Percentiles rank a stretch among this genome's conserved stretches.
Conservation (phyloP, 2,329 filamentous ascomycete genomes). For the Fusarium fracticaudum region DNA sequence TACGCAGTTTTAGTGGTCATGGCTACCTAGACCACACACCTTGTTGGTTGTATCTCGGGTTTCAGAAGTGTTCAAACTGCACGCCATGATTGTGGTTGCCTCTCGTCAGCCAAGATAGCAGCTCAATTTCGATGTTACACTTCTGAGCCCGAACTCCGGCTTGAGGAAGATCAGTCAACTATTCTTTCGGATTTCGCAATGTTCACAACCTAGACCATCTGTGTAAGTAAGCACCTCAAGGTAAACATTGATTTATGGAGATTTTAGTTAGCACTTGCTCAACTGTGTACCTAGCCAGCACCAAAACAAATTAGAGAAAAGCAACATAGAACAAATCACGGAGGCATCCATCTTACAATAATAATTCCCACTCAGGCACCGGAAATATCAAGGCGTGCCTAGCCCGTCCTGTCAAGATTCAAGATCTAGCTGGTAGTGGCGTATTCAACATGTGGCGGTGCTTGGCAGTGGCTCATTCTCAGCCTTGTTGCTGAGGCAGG, state of each 20-base stretch:
- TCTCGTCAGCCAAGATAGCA: constrained; percentile 2
- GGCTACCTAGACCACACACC: not conserved
- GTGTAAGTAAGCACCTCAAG: not conserved
- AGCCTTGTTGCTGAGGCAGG: constrained; percentile 45
- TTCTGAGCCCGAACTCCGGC: not conserved
- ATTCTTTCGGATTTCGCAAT: not conserved
- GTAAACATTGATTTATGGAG: not conserved
- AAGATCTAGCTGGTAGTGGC: constrained; percentile 7
- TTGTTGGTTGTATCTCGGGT: constrained; percentile 1
- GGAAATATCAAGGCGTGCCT: not conserved
- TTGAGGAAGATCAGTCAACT: not conserved
- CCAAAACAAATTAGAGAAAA: not conserved
- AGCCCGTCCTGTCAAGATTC: not conserved
- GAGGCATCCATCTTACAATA: not conserved
- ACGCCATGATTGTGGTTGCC: not conserved
- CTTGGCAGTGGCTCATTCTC: constrained; percentile 17
- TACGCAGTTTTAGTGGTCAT: not conserved
- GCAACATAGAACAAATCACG: not conserved
- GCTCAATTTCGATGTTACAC: not conserved
- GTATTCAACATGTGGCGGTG: constrained; percentile 12
- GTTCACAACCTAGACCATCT: not conserved
- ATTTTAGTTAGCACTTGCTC: not conserved
- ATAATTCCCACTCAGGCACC: not conserved
- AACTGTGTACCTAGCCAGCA: not conserved
- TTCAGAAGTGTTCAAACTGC: constrained; percentile 17